A percentile compares a stretch with the other conserved stretches of the same genome.
These are phyloP conservation scores for Yamadazyma mexicana DNA, from an alignment of 1,139 yeast species.

Conservation along the genomic window DNA sequence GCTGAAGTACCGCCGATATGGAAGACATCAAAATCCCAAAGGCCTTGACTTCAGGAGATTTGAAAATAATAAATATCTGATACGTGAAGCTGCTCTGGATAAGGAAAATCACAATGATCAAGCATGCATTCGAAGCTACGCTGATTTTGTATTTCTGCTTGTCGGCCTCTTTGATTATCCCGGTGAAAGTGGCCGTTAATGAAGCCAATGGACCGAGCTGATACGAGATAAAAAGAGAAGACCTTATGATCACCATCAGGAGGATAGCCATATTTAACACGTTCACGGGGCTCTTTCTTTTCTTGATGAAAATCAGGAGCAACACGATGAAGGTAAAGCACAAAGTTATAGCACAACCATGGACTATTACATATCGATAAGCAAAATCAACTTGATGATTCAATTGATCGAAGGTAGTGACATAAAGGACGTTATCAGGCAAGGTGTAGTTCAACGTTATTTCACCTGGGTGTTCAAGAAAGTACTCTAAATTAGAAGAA, in stretches of 20 bases:
- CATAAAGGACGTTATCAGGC: constrained; percentile 11
- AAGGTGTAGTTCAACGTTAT: constrained; percentile 20
- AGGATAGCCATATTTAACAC: constrained; percentile 64
- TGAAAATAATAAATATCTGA: constrained; percentile 71
- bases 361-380: constrained; percentile 15
- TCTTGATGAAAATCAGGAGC: constrained; percentile 41
- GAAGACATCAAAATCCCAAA: constrained; percentile 41
- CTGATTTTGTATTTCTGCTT: constrained; percentile 34
- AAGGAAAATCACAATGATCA: constrained; percentile 55
- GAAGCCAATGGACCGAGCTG: constrained; percentile 54
- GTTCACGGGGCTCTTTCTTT: constrained; percentile 65
- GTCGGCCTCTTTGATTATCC: constrained; percentile 26
- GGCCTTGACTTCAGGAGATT: constrained; percentile 44
- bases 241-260: constrained; percentile 53
- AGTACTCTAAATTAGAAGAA: not conserved
- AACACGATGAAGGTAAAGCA: constrained; percentile 24
- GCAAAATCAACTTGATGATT: constrained; percentile 12
- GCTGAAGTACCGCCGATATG: constrained; percentile 43
- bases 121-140: constrained; percentile 60
- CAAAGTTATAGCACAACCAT: constrained; percentile 30
- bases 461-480: constrained; percentile 13
- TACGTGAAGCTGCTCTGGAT: constrained; percentile 67
- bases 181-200: constrained; percentile 52
- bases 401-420: constrained; percentile 15
- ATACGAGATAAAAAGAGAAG: constrained; percentile 56